phyloP scores from a whole-genome alignment of 2,329 filamentous ascomycete species.

The Pseudogymnoascus sp. region DNA sequence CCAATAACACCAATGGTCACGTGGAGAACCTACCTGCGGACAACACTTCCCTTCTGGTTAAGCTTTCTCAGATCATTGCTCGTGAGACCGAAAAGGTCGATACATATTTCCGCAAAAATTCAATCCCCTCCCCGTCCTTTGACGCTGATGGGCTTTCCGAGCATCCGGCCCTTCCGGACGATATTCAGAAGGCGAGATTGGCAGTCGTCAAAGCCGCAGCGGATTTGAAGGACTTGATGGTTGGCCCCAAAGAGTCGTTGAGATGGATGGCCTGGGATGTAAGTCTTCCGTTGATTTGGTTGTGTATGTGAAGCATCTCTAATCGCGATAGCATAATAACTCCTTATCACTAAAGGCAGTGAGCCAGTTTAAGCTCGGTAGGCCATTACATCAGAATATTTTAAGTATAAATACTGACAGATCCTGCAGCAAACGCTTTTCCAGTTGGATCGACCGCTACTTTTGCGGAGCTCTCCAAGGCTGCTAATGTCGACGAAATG shows the following conservation, averaged over 20 bases:
- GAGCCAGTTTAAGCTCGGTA: slow-evolving; percentile 44
- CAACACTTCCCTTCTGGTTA: slow-evolving; percentile 33
- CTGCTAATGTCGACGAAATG: slow-evolving; percentile 11
- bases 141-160: slow-evolving; percentile 37
- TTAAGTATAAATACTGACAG: slow-evolving; percentile 12
- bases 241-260: slow-evolving; percentile 43
- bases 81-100: slow-evolving; percentile 44
- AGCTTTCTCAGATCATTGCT: slow-evolving; percentile 41
- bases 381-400: slow-evolving; percentile 9
- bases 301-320: background rate
- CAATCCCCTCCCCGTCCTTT: slow-evolving; percentile 38
- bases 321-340: slow-evolving; percentile 38
- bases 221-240: slow-evolving; percentile 40
- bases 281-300: slow-evolving; percentile 22
- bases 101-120: slow-evolving; percentile 37
- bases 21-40: background rate
- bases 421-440: slow-evolving; percentile 41
- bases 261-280: slow-evolving; percentile 48
- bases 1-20: background rate
- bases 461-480: slow-evolving; percentile 36
- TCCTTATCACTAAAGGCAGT: slow-evolving; percentile 43
- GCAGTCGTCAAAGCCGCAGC: slow-evolving; percentile 42
- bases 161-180: slow-evolving; percentile 41
- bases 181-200: slow-evolving; percentile 39
- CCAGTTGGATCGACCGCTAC: slow-evolving; percentile 40